phyloP scores from a whole-genome alignment of 2,329 filamentous ascomycete genomes.

The Talaromyces pinophilus region DNA sequence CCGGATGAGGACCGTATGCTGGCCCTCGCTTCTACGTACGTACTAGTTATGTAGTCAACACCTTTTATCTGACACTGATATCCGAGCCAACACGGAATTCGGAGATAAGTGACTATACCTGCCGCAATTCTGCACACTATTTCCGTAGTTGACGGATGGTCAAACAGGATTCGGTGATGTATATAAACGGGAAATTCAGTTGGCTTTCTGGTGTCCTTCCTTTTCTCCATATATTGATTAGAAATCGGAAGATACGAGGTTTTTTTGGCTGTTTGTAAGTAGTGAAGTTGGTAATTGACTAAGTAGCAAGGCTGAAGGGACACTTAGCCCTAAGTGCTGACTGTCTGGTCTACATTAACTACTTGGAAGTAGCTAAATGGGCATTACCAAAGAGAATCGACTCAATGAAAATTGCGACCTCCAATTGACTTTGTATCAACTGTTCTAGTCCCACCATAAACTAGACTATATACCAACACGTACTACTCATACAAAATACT shows the following conservation, averaged over 20 bases:
- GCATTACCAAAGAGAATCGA: background rate
- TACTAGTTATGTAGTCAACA: too few relatives aligned
- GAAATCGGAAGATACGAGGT: background rate
- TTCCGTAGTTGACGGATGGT: background rate
- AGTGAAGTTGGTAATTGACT: background rate
- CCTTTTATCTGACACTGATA: background rate
- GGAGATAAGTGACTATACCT: constrained; percentile 6
- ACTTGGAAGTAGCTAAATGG: background rate
- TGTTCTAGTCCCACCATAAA: background rate
- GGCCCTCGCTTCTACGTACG: too few relatives aligned
- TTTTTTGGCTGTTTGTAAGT: background rate
- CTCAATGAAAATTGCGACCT: background rate
- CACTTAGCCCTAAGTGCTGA: background rate
- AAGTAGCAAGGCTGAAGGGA: background rate
- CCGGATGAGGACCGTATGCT: background rate
- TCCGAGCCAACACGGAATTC: background rate
- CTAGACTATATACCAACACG: constrained; percentile 9
- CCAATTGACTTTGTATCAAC: constrained; percentile 14
- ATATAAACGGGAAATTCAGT: background rate
- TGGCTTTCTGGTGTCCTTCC: background rate
- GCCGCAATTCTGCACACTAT: background rate
- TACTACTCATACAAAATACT: constrained; percentile 21
- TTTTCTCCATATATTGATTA: background rate
- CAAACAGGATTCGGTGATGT: background rate
- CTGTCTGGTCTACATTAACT: background rate